Base-by-base conservation (phyloP, 192 early-diverging fungal genomes). In the Backusella sp. region DNA sequence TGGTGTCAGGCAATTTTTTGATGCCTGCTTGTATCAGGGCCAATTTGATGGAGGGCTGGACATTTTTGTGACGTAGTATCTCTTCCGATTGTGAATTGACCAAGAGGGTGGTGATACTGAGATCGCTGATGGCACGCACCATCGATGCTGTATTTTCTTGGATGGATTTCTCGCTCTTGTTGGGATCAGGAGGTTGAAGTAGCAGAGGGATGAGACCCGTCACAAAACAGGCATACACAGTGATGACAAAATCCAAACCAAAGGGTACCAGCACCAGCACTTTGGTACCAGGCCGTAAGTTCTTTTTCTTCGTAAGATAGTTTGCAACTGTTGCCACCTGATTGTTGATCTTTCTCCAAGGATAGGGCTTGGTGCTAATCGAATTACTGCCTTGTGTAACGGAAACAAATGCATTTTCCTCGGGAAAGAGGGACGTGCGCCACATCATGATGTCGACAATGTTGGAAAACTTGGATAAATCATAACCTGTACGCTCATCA, bases 161-260 rank as follows among this genome's bases (percentile, higher is more conserved):
- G 28, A 92, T 78, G 11, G 91, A 84, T 0, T 73, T 66, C 62
- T 93, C 93, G 17, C 37, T 42, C 28, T 92, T 86, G 14, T 72
- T 36, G 0, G 73, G 72, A 68, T 96, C 95, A 17, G 90, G 89
- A 39, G 89, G 85, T n/a, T 88, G 75, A 6, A 95, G 73, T 4
- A 93, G 88, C n/a, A 96, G 89, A 7, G 91, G 85, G 1, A 92
- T 81, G 0, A 91, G 85, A 19, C 95, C 95, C 0, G 92, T 82
- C n/a, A 93, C 88, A 77, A 95, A 84, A 73, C 93, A 96, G 28
- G 95, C 92, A 77, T 93, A 91, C 7, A 96, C 66, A 0, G 92
- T 87, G 15, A 84, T 78, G 0, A 92, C 83, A 80, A 91, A 88
- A 67, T 95, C 94, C 23, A 91, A 68, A 7, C 92, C 87, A 62